A percentile compares a stretch with the other conserved stretches of the same genome.
These are phyloP conservation scores for Nicotiana rustica DNA, from an alignment of 305 asterid genomes.

Conservation along the genomic window DNA sequence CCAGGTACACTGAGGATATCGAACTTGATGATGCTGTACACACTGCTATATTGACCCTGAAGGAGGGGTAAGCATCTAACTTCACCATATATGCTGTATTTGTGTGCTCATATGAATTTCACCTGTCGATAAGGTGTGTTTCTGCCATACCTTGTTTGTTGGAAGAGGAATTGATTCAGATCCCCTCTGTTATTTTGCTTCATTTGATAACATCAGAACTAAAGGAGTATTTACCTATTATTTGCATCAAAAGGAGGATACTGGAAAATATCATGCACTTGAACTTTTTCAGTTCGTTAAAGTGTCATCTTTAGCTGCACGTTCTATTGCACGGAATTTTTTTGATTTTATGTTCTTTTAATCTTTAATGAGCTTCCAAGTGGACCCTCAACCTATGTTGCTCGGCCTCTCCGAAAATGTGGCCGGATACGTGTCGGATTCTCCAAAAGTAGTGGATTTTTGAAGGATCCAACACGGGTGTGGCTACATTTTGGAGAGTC, in stretches of 20 bases:
- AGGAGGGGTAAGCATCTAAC: slow-evolving; percentile 80
- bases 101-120: neutral
- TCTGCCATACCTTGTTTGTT: neutral
- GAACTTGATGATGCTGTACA: slow-evolving; percentile 99
- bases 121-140: neutral
- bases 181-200: neutral
- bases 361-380: neutral
- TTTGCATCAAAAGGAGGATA: neutral
- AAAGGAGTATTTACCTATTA: neutral
- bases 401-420: no score
- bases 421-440: no score
- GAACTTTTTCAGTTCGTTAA: neutral
- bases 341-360: neutral
- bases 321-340: neutral
- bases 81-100: neutral
- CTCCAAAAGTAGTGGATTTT: no score
- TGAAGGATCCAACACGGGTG: no score
- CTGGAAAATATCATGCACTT: slow-evolving; percentile 2
- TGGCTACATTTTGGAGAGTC: no score
- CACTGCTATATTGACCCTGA: slow-evolving; percentile 94
- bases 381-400: neutral
- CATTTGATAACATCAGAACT: neutral
- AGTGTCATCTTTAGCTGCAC: neutral
- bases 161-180: slow-evolving; percentile 9
- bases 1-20: slow-evolving; percentile 95